Percentiles rank a stretch among this genome's conserved stretches.
phyloP scores from a whole-genome alignment of 441 rosid genomes.

The Pelargonium myrrhifolium region DNA sequence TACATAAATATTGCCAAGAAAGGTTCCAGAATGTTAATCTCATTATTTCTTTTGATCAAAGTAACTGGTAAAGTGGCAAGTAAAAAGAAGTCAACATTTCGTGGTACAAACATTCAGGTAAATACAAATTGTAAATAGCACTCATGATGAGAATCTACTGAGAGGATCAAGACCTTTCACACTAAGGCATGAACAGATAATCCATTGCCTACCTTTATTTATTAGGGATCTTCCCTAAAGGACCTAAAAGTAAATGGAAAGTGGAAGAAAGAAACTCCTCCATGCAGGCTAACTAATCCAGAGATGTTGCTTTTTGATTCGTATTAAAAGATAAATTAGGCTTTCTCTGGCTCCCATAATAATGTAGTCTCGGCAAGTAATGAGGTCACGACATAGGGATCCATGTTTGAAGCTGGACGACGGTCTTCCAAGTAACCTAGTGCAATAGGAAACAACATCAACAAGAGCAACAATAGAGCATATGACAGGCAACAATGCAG shows the following conservation, averaged over 20 bases:
- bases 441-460: background rate
- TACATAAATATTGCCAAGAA: background rate
- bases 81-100: background rate
- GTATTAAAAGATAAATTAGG: slow-evolving; percentile 3
- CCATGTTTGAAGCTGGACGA: slow-evolving; percentile 96
- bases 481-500: background rate
- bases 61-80: background rate
- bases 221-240: slow-evolving; percentile 22
- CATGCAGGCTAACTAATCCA: slow-evolving; percentile 12
- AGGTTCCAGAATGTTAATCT: background rate
- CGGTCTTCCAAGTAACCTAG: slow-evolving; percentile 88
- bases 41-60: background rate
- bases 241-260: background rate
- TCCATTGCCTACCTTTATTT: slow-evolving; percentile 30
- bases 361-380: slow-evolving; percentile 75
- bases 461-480: slow-evolving; percentile 2
- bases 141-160: slow-evolving; percentile 16
- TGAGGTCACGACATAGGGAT: slow-evolving; percentile 75
- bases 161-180: slow-evolving; percentile 6
- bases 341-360: slow-evolving; percentile 60
- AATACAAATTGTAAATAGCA: background rate
- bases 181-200: slow-evolving; percentile 12
- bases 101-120: background rate
- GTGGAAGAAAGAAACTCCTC: slow-evolving; percentile 12
- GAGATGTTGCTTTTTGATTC: slow-evolving; percentile 10